A percentile compares a stretch with the other conserved stretches of the same genome.
phyloP scores from a whole-genome alignment of 176 grass and related monocot genomes.

The Chrysopogon serrulatus region DNA sequence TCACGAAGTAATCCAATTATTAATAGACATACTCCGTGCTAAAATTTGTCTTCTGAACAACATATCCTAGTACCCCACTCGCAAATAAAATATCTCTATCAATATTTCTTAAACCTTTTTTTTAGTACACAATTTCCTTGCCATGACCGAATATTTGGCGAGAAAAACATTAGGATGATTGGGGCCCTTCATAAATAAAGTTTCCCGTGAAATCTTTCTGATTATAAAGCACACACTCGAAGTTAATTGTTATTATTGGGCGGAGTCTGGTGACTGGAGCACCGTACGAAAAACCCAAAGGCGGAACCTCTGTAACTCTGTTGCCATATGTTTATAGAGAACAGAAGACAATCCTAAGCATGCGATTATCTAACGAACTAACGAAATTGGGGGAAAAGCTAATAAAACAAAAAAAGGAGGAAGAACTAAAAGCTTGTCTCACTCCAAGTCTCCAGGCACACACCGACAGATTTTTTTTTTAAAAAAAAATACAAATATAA shows the following conservation, averaged over 20 bases:
- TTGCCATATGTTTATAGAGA: background rate
- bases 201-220: background rate
- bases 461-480: background rate
- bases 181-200: no score
- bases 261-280: background rate
- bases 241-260: background rate
- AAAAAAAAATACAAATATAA: no score
- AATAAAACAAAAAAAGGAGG: background rate
- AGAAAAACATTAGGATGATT: background rate
- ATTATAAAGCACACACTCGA: background rate
- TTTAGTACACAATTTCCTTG: background rate
- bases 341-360: background rate
- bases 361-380: background rate
- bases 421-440: background rate
- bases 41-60: background rate
- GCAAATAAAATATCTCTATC: background rate
- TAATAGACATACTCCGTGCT: background rate
- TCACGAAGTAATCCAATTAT: background rate
- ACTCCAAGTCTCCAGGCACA: background rate
- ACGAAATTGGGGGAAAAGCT: background rate
- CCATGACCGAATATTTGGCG: background rate
- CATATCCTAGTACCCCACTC: background rate
- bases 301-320: background rate
- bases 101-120: background rate
- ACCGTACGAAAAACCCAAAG: background rate